These are phyloP conservation scores for Neurospora sp. DNA, from an alignment of 495 filamentous ascomycete genomes.

Conservation along the genomic window DNA sequence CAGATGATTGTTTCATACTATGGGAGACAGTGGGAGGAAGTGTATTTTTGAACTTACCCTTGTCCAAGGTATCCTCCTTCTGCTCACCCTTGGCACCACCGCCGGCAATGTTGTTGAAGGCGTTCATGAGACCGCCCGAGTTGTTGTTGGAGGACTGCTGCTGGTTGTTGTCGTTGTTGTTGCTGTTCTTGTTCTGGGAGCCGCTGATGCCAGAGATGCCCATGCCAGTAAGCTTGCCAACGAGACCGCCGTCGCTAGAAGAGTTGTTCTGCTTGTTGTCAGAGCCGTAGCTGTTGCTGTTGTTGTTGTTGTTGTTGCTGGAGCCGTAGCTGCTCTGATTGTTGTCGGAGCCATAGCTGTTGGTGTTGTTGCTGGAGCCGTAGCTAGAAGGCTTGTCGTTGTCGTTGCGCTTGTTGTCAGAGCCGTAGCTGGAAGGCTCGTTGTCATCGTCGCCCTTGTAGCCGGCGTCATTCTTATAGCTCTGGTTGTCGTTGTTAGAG, in stretches of 20 bases:
- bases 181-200: slow-evolving; percentile 5
- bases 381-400: slow-evolving; percentile 22
- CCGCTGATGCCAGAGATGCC: not conserved
- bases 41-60: slow-evolving; percentile 31
- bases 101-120: slow-evolving; percentile 50
- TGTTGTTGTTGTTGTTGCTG: slow-evolving; percentile 9
- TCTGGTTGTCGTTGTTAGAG: not conserved
- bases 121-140: slow-evolving; percentile 36
- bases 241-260: slow-evolving; percentile 17
- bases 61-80: slow-evolving; percentile 58
- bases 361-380: slow-evolving; percentile 6
- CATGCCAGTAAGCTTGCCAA: slow-evolving; percentile 36
- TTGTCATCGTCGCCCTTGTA: not conserved
- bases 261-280: slow-evolving; percentile 10
- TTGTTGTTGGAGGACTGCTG: slow-evolving; percentile 8
- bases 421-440: not conserved
- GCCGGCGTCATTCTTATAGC: not conserved
- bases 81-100: slow-evolving; percentile 58
- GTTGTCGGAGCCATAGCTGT: slow-evolving; percentile 13
- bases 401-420: slow-evolving; percentile 17
- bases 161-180: not conserved
- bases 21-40: not conserved
- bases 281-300: slow-evolving; percentile 6
- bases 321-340: not conserved
- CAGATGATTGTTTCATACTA: not conserved